Conservation (phyloP, 768 basidiomycete species). For the Tricholoma furcatifolium region DNA sequence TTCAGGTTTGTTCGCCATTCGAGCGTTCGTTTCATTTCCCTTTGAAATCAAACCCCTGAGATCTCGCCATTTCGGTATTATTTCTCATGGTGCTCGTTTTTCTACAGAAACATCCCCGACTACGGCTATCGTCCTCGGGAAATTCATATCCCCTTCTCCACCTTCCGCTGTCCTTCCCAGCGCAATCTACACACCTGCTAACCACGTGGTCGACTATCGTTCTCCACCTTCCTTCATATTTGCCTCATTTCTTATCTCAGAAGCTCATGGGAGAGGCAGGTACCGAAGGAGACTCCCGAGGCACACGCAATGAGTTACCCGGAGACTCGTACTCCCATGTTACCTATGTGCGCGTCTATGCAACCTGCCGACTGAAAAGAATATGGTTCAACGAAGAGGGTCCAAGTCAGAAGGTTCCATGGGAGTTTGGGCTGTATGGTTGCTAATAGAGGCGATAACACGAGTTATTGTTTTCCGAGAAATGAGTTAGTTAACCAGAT, state of each 20-base stretch:
- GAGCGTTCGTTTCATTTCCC: constrained; percentile 1
- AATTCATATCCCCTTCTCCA: constrained; percentile 58
- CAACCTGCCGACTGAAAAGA: constrained; percentile 72
- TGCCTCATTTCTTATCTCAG: constrained; percentile 60
- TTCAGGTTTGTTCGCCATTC: constrained; percentile 56
- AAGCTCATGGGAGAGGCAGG: constrained; percentile 28
- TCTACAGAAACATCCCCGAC: constrained; percentile 51
- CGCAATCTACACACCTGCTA: constrained; percentile 50
- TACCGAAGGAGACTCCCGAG: constrained; percentile 13
- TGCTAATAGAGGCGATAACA: constrained; percentile 8
- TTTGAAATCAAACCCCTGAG: not conserved
- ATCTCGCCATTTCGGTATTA: not conserved
- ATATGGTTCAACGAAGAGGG: constrained; percentile 71
- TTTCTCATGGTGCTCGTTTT: not conserved
- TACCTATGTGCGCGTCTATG: constrained; percentile 74
- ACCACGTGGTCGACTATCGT: constrained; percentile 71
- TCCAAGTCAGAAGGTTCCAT: constrained; percentile 54
- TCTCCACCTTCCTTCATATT: constrained; percentile 56
- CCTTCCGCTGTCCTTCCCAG: constrained; percentile 67
- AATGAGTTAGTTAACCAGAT: too few relatives aligned
- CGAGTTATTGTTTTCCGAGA: not conserved
- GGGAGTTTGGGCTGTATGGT: constrained; percentile 74
- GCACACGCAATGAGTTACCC: constrained; percentile 34
- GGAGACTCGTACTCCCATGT: constrained; percentile 61
- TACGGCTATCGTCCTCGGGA: constrained; percentile 36